phyloP scores from a whole-genome alignment of 2,329 filamentous ascomycete genomes.

The Ophiocordyceps sinensis region DNA sequence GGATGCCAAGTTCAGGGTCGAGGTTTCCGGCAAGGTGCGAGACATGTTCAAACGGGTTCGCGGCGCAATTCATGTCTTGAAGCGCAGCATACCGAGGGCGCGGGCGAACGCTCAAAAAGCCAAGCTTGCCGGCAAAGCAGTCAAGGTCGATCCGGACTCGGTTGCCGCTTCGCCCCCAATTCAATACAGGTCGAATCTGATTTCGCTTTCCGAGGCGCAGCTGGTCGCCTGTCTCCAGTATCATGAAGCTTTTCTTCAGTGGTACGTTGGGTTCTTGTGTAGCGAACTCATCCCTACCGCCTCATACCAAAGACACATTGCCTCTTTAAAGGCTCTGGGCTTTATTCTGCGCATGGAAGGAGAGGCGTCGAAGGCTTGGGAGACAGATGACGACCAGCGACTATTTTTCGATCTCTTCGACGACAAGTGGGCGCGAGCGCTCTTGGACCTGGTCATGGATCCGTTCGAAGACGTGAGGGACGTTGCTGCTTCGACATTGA shows the following conservation, averaged over 20 bases:
- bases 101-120: slow-evolving; percentile 21
- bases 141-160: background rate
- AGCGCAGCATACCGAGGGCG: slow-evolving; percentile 25
- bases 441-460: slow-evolving; percentile 72
- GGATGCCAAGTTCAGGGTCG: slow-evolving; percentile 74
- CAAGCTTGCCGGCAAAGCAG: slow-evolving; percentile 6
- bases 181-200: slow-evolving; percentile 23
- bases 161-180: slow-evolving; percentile 12
- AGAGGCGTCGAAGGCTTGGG: slow-evolving; percentile 31
- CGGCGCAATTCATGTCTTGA: slow-evolving; percentile 45
- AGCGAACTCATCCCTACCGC: slow-evolving; percentile 64
- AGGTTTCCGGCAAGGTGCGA: slow-evolving; percentile 60
- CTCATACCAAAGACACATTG: slow-evolving; percentile 82
- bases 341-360: slow-evolving; percentile 56
- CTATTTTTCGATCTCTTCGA: slow-evolving; percentile 29
- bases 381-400: slow-evolving; percentile 22
- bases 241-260: slow-evolving; percentile 53
- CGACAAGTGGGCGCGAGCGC: slow-evolving; percentile 39
- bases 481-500: slow-evolving; percentile 34
- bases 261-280: slow-evolving; percentile 60
- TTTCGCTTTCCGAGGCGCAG: slow-evolving; percentile 22
- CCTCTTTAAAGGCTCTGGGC: slow-evolving; percentile 56
- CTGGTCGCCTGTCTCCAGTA: slow-evolving; percentile 25
- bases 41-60: slow-evolving; percentile 65
- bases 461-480: slow-evolving; percentile 85